These are phyloP conservation scores for Pelargonium nanum DNA, from an alignment of 345 rosid genomes.

Conservation along the genomic window DNA sequence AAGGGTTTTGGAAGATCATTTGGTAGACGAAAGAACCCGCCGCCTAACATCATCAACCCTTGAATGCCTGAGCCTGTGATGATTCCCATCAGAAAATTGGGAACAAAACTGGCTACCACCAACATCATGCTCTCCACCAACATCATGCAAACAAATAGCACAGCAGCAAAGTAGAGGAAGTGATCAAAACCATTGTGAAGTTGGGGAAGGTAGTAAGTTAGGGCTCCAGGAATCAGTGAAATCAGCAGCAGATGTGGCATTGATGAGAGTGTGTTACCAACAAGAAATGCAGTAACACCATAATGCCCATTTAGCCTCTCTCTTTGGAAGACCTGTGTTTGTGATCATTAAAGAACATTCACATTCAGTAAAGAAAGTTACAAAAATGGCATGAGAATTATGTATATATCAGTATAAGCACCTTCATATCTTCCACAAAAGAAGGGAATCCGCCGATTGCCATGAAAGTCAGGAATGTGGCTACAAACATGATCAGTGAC, in stretches of 20 bases:
- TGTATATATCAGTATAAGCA: too few relatives aligned
- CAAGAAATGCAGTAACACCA: slow-evolving; percentile 72
- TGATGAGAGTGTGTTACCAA: slow-evolving; percentile 80
- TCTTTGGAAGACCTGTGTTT: slow-evolving; percentile 78
- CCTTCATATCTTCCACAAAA: slow-evolving; percentile 55
- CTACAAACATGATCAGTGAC: slow-evolving; percentile 28
- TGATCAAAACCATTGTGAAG: slow-evolving; percentile 77
- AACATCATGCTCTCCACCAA: slow-evolving; percentile 99
- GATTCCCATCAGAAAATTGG: slow-evolving; percentile 97
- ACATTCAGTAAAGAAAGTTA: background rate
- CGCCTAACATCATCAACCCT: slow-evolving; percentile 95
- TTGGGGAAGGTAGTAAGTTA: slow-evolving; percentile 83
- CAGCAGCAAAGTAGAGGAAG: slow-evolving; percentile 72
- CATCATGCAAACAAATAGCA: slow-evolving; percentile 78
- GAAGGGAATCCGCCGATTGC: slow-evolving; percentile 51
- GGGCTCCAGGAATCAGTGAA: slow-evolving; percentile 72
- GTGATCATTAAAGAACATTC: too few relatives aligned
- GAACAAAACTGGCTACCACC: slow-evolving; percentile 85
- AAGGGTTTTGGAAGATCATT: slow-evolving; percentile 84
- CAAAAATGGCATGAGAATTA: too few relatives aligned
- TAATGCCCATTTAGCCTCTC: slow-evolving; percentile 94
- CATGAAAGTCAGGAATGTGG: slow-evolving; percentile 41
- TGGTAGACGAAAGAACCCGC: slow-evolving; percentile 95
- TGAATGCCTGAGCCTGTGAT: slow-evolving; percentile 93
- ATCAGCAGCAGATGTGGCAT: slow-evolving; percentile 71